phyloP scores from a whole-genome alignment of 495 filamentous ascomycete genomes.

The Penicillium maclennaniae region DNA sequence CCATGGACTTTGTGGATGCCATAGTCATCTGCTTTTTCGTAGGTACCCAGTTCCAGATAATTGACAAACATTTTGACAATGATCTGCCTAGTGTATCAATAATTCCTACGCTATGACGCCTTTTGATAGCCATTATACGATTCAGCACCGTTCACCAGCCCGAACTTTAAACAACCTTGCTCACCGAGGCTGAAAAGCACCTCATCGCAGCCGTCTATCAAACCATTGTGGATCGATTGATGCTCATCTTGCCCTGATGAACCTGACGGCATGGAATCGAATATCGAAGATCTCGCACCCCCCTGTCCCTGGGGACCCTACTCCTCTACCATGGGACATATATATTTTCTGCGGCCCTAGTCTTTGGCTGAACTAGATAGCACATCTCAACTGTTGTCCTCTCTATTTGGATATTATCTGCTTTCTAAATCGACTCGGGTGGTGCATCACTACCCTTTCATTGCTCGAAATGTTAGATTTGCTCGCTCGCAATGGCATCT shows the following conservation, averaged over 20 bases:
- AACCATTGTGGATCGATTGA: slow-evolving; percentile 18
- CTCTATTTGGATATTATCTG: no score
- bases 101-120: no score
- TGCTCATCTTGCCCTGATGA: slow-evolving; percentile 5
- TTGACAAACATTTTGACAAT: no score
- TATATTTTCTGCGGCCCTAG: slow-evolving; percentile 4
- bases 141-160: background rate
- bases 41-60: no score
- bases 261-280: background rate
- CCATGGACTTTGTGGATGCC: background rate
- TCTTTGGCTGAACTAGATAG: background rate
- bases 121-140: background rate
- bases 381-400: background rate
- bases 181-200: slow-evolving; percentile 16
- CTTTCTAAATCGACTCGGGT: no score
- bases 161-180: slow-evolving; percentile 8
- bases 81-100: no score
- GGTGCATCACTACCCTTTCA: background rate
- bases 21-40: background rate
- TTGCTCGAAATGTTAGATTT: slow-evolving; percentile 14
- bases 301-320: background rate
- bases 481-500: slow-evolving; percentile 16
- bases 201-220: slow-evolving; percentile 26
- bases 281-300: background rate
- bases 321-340: background rate